Evolutionary conservation across 23 red algal genomes (phyloP), one percentile per base, ranked within the genome.

Genomic region (Gracilaria caudata): DNA sequence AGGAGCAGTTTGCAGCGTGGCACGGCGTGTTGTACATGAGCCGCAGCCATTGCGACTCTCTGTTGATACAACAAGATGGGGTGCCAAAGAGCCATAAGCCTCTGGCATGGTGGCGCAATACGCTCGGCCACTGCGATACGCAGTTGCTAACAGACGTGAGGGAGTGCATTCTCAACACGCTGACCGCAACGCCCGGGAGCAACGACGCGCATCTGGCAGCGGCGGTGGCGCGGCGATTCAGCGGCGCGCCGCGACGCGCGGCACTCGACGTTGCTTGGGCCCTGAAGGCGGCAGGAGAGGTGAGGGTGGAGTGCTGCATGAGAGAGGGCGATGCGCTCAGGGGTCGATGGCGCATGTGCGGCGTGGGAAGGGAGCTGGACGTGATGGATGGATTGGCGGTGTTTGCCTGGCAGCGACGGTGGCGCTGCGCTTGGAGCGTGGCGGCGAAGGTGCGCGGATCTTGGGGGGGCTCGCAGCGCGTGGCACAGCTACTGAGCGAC

Each of bases 1-100:
- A 75, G 0, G 70, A 75, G 43, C 37, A 75, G 33, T 75, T 75
- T 47, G 70, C 39, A 7, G 70, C 70, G 20, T 75, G 70, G 70
- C 39, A 75, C 37, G 70, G 70, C 0, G 70, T 75, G 38, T 21
- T 75, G 70, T 75, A 75, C 70, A 13, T 75, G 70, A 26, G 70
- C 39, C 21, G 39, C 39, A 47, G 8, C 39, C 33, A 75, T 36
- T 43, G 37, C 70, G 70, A 25, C 0, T 38, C 4, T 0, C 35
- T 75, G 43, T 4, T 13, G 5, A 6, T 75, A 13, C 39, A 49
- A 25, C 37, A 75, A 25, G 24, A 49, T 9, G 40, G 11, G 20
- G 39, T 3, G 19, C 29, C 29, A 8, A 66, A 66, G 29, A 66
- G 8, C 30, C 14, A 16, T 3, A 66, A 33, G 7, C 2, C 20